Conservation (phyloP, 257 asterid species). For the Cruciata laevipes region DNA sequence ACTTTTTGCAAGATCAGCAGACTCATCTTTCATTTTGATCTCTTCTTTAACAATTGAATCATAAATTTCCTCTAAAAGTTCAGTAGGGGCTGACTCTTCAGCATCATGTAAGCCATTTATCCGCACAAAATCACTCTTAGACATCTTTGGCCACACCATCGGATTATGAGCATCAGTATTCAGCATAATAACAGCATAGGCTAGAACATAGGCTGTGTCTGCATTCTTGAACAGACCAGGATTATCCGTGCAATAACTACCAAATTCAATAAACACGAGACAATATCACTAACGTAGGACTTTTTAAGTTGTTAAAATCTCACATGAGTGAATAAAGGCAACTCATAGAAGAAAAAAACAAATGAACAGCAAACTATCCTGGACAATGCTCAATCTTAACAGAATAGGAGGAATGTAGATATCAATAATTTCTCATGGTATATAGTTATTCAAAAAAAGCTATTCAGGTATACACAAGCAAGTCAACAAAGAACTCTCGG, state of each 20-base stretch:
- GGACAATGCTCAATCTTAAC: neutral
- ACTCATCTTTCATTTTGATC: constrained; percentile 92
- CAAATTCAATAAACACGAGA: constrained; percentile 20
- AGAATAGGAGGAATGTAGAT: neutral
- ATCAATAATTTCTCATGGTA: neutral
- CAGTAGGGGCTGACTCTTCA: constrained; percentile 90
- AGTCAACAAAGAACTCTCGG: neutral
- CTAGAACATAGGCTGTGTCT: constrained; percentile 95
- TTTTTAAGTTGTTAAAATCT: neutral
- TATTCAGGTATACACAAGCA: neutral
- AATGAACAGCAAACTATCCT: neutral
- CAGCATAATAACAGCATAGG: constrained; percentile 98
- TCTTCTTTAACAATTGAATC: constrained; percentile 93
- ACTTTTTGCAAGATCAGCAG: constrained; percentile 45
- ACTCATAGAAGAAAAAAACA: neutral
- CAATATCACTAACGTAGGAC: constrained; percentile 8
- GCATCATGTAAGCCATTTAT: constrained; percentile 69
- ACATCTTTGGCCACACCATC: constrained; percentile 97
- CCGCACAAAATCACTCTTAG: constrained; percentile 89
- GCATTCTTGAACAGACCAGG: constrained; percentile 96
- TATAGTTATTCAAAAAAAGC: neutral
- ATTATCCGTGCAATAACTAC: constrained; percentile 91
- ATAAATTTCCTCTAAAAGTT: constrained; percentile 89
- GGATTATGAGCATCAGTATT: constrained; percentile 99
- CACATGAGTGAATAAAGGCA: neutral